Percentiles rank a stretch among this genome's conserved stretches.
Evolutionary conservation across 768 basidiomycete species (phyloP).

Genomic region (Inosperma sp.): DNA sequence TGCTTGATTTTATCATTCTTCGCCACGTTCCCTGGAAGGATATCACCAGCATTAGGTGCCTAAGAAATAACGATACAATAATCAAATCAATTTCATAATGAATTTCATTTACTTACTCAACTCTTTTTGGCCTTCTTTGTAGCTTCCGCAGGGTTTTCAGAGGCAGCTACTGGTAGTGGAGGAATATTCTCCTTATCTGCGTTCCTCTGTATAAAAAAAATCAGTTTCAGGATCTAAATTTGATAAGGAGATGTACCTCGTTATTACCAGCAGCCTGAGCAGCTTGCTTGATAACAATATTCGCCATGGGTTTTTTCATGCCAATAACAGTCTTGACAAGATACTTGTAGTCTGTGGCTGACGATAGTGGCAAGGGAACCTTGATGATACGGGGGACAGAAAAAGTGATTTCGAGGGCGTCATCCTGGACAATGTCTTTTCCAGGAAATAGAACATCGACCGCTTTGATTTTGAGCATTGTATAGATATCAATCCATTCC

Average conservation of each 20-base stretch:
- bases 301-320: not conserved
- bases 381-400: not conserved
- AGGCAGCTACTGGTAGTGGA: not conserved
- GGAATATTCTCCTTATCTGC: constrained; percentile 7
- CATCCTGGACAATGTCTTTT: not conserved
- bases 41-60: constrained; percentile 1
- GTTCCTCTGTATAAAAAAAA: not conserved
- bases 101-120: not conserved
- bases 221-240: not conserved
- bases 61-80: not conserved
- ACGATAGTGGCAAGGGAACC: not conserved
- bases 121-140: constrained; percentile 5
- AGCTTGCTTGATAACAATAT: not conserved
- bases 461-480: constrained; percentile 9
- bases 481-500: constrained; percentile 9
- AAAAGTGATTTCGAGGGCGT: not conserved
- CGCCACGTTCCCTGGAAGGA: constrained; percentile 10
- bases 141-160: not conserved
- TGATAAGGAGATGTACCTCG: not conserved
- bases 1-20: constrained; percentile 4
- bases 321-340: not conserved
- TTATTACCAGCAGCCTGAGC: not conserved
- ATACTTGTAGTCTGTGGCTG: not conserved
- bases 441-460: not conserved
- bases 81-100: not conserved